Base-by-base conservation (phyloP, 2,329 filamentous ascomycete genomes). In the Rhynchosporium graminicola region DNA sequence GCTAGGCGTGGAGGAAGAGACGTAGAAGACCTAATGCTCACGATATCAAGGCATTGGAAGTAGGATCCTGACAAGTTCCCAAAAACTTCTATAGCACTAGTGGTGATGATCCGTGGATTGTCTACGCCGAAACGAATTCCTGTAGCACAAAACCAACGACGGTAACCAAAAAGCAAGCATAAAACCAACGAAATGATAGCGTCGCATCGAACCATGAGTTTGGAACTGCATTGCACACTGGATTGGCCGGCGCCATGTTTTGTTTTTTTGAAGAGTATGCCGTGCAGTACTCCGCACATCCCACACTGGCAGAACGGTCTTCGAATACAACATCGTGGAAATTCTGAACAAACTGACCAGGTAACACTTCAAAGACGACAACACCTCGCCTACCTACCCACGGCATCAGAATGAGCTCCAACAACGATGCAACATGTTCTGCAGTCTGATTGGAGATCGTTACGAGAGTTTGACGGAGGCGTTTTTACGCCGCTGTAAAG, bases 81-180 rank as follows among this genome's bases (percentile, higher is more conserved):
- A 43, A 8, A 46, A 20, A 31, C 5, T 29, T 26, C 48, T n/a
- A 38, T 2, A 20, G 15, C 13, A 10, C 48, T 38, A 38, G 31
- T n/a, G 48, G 31, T n/a, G 15, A 52, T 52, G 31, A 52, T 15
- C 38, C 48, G 48, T 52, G 13, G 48, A 8, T 31, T 7, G 15
- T 38, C 29, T 38, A 40, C n/a, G 31, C 48, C 48, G 31, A 38
- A 52, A 52, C 48, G 38, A 20, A 52, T 10, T n/a, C 13, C 48
- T 8, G 31, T 52, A 52, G 13, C 47, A 38, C 31, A 20, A 36
- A 12, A 15, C 29, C 48, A 51, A 51, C 29, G 15, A 51, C 5
- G 13, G 15, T 26, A 33, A 38, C 31, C 48, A 36, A 28, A n/a
- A 51, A 51, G 42, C 43, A 52, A 52, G 48, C 48, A 52, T 46